These are phyloP conservation scores for Backusella circina DNA, from an alignment of 192 early-diverging fungal genomes.

Conservation along the genomic window DNA sequence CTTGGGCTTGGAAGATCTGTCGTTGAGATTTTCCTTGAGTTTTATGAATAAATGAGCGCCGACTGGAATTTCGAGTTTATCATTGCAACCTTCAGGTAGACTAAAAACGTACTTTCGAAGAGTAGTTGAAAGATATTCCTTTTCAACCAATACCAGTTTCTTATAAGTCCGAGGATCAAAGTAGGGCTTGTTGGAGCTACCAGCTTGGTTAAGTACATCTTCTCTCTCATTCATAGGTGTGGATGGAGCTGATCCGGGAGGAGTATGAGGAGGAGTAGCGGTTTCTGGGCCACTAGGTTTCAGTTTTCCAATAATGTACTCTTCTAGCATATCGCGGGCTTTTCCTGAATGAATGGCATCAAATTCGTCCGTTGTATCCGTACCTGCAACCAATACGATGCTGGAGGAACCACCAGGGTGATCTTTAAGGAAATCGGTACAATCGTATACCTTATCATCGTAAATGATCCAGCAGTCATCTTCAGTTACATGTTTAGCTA, in stretches of 20 bases:
- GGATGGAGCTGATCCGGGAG: not conserved
- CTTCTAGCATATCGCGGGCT: slow-evolving; percentile 68
- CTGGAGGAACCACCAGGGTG: slow-evolving; percentile 93
- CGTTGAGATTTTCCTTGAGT: slow-evolving; percentile 19
- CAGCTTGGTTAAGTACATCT: not conserved
- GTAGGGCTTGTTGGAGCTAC: not conserved
- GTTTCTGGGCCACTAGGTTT: slow-evolving; percentile 14
- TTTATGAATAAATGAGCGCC: not conserved
- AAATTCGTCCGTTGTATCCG: slow-evolving; percentile 85
- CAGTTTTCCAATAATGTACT: slow-evolving; percentile 67
- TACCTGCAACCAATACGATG: slow-evolving; percentile 76
- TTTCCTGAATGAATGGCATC: slow-evolving; percentile 89
- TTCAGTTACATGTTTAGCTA: slow-evolving; percentile 59
- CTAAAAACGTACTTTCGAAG: not conserved
- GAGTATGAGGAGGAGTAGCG: not conserved
- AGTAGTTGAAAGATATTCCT: not conserved
- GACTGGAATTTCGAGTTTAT: not conserved
- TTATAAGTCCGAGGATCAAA: not conserved
- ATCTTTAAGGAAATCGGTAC: slow-evolving; percentile 66
- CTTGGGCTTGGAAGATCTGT: slow-evolving; percentile 54
- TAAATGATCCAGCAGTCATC: slow-evolving; percentile 80
- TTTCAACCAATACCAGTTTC: not conserved
- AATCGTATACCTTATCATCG: slow-evolving; percentile 69
- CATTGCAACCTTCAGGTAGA: not conserved
- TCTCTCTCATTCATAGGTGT: not conserved